Evolutionary conservation across 805 yeast genomes (phyloP), one percentile per base, ranked within the genome.

Genomic region (Lachancea quebecensis): DNA sequence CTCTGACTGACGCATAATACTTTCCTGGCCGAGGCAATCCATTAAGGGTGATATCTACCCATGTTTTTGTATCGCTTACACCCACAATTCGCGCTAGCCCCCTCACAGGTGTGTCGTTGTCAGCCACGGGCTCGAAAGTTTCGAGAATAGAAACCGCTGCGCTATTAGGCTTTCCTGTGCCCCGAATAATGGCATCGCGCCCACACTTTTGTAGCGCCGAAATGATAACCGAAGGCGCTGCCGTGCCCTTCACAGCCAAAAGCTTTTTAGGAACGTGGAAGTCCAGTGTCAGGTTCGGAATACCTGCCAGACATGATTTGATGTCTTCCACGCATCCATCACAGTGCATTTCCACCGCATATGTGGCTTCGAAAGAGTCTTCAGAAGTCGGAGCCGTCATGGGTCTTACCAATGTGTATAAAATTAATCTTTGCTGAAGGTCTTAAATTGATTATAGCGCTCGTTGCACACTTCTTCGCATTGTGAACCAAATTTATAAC

Each of bases 121-220:
- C 77, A 25, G 65, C 66, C n/a, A 57, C 48, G 2, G 68, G 66
- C 41, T 71, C 77, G 55, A 82, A 84, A 15, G 84, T 74, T 60
- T 91, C 98, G 46, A 90, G 66, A 39, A 90, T 90, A 52, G 93
- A 80, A 29, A 90, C 98, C 0, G 96, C 96, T 0, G 97, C 95
- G 15, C 85, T 75, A 61, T 90, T 82, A 14, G 95, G 82, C 46
- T 71, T 74, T 2, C 97, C 97, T 0, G 96, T 79, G 6, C 98
- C 98, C 48, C 98, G 73, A 18, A 91, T 83, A 51, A 91, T 86
- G 3, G 96, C 96, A 58, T 91, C 97, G 51, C 80, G 77, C 1
- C 97, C 96, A 2, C 82, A 79, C 1, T 58, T 58, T 61, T 84
- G 90, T 46, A 91, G 77, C 0, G 85, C 77, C 42, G 68, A 67